Conservation (phyloP, 345 rosid genomes). For the Camelina sativa region DNA sequence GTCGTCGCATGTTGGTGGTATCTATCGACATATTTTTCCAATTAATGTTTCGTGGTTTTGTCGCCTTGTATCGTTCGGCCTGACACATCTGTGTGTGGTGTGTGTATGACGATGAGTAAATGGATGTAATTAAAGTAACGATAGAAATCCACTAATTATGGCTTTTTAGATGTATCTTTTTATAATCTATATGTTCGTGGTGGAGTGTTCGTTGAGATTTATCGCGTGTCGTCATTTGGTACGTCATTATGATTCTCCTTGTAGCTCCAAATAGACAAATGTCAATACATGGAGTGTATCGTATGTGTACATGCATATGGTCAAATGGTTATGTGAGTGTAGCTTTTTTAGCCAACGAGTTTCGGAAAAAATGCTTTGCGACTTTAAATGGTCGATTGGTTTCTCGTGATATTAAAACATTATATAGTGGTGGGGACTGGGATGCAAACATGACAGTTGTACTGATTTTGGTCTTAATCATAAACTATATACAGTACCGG, state of each 20-base stretch:
- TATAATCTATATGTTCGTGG: conserved; percentile 30
- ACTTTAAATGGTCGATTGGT: conserved; percentile 9
- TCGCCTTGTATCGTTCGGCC: conserved; percentile 11
- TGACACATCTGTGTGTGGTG: conserved; percentile 11
- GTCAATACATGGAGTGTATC: not conserved
- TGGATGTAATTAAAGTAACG: conserved; percentile 19
- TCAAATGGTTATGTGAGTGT: conserved; percentile 14
- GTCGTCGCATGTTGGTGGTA: not conserved
- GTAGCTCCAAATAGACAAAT: not conserved
- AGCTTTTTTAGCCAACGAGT: conserved; percentile 13
- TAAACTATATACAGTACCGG: too few species aligned
- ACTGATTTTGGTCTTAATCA: not conserved
- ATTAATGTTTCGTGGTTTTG: not conserved
- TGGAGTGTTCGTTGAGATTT: conserved; percentile 37
- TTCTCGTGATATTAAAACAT: not conserved
- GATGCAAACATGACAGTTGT: not conserved
- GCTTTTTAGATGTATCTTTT: conserved; percentile 16
- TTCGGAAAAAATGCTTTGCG: not conserved
- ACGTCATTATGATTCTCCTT: conserved; percentile 31
- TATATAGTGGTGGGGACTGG: conserved; percentile 1
- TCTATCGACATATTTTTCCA: conserved; percentile 1
- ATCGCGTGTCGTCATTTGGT: conserved; percentile 32
- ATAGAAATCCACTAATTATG: conserved; percentile 29
- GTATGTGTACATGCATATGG: not conserved
- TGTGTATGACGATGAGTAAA: conserved; percentile 24